A percentile compares a stretch with the other conserved stretches of the same genome.
phyloP scores from a whole-genome alignment of 345 rosid genomes.

The Pelargonium nanum region DNA sequence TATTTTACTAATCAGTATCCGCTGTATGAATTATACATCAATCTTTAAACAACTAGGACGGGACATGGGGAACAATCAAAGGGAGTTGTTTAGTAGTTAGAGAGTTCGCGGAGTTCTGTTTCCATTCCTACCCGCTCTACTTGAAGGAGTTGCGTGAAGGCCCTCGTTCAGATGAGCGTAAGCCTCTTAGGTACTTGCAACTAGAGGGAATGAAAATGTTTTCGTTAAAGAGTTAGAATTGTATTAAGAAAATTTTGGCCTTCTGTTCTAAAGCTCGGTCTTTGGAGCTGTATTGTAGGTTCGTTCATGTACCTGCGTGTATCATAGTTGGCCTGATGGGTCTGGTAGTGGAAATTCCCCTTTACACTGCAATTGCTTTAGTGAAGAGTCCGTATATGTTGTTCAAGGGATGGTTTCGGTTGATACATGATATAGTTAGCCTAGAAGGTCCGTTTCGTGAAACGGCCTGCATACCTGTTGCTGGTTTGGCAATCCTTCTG shows the following conservation, averaged over 20 bases:
- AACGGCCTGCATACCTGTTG: slow-evolving; percentile 72
- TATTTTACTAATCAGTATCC: neutral
- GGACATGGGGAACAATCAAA: slow-evolving; percentile 66
- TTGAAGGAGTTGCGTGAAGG: slow-evolving; percentile 55
- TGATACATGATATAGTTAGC: slow-evolving; percentile 57
- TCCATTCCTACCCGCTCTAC: slow-evolving; percentile 57
- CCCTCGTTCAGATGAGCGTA: slow-evolving; percentile 36
- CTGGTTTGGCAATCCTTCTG: slow-evolving; percentile 61
- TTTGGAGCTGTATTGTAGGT: slow-evolving; percentile 30
- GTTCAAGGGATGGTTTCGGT: slow-evolving; percentile 63
- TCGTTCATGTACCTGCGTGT: slow-evolving; percentile 63
- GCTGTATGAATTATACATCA: neutral
- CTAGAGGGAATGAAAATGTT: too few relatives aligned
- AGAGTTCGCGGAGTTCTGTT: slow-evolving; percentile 67
- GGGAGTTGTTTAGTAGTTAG: slow-evolving; percentile 64
- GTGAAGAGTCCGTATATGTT: slow-evolving; percentile 69
- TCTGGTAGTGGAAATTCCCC: slow-evolving; percentile 52
- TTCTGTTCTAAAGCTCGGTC: neutral
- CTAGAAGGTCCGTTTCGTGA: slow-evolving; percentile 78
- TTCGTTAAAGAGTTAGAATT: too few relatives aligned
- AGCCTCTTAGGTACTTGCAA: slow-evolving; percentile 52
- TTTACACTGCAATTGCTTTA: slow-evolving; percentile 50
- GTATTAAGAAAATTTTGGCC: too few relatives aligned
- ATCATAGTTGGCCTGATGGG: slow-evolving; percentile 64
- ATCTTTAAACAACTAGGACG: slow-evolving; percentile 41